Percentiles rank a stretch among this genome's conserved stretches.
These are phyloP conservation scores for Aspergillus oerlinghausenensis DNA, from an alignment of 2,329 filamentous ascomycete genomes.

Conservation along the genomic window DNA sequence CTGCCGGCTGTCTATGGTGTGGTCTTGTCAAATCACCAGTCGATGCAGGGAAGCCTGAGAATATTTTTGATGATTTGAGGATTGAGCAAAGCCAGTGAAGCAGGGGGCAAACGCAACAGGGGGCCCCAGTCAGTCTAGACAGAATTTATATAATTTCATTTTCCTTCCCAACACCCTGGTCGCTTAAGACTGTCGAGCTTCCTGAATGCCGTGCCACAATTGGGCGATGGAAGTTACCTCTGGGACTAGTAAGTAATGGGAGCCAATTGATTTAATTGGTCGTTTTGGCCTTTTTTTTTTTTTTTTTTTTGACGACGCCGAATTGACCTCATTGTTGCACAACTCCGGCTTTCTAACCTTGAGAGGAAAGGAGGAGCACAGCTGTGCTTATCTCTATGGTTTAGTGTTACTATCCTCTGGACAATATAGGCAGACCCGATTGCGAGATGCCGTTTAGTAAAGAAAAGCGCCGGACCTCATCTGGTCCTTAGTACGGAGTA, in stretches of 20 bases:
- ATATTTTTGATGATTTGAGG: not conserved
- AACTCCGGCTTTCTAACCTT: not conserved
- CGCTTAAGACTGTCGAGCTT: not conserved
- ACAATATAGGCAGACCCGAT: not conserved
- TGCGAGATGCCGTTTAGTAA: not conserved
- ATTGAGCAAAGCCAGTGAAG: not conserved
- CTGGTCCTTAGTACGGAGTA: slow-evolving; percentile 3
- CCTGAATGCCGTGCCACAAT: not conserved
- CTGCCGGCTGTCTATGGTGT: not conserved
- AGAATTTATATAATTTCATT: not conserved
- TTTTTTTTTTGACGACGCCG: not conserved
- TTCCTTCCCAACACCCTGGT: not conserved
- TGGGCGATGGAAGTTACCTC: not conserved
- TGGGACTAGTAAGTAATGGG: not conserved
- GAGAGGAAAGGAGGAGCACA: not conserved
- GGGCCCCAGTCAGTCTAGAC: not conserved
- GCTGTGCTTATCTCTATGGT: not conserved
- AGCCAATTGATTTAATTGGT: not conserved
- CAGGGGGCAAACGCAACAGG: not conserved
- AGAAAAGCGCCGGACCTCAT: slow-evolving; percentile 13
- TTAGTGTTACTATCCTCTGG: not conserved
- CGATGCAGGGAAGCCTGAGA: not conserved
- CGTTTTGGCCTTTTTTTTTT: not conserved
- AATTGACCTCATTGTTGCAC: not conserved
- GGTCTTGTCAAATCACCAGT: not conserved